Evolutionary conservation across 2,329 filamentous ascomycete genomes (phyloP).

Genomic region (Cordyceps farinosa): DNA sequence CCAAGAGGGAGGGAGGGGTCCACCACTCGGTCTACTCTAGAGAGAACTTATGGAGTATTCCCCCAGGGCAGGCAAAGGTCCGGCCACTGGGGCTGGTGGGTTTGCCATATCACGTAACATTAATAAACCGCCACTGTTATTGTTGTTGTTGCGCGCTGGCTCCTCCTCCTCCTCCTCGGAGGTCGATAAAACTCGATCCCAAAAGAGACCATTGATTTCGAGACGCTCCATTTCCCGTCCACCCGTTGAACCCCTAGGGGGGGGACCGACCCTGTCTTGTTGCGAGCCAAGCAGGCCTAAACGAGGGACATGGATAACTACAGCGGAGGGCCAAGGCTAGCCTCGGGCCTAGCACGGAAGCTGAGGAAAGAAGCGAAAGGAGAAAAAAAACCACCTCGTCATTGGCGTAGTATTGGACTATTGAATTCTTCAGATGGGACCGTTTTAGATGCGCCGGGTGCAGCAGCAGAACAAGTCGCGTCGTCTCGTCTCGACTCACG

Average conservation of each 20-base stretch:
- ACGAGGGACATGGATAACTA: background rate
- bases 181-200: background rate
- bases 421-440: background rate
- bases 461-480: background rate
- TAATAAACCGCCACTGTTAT: background rate
- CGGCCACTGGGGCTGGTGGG: background rate
- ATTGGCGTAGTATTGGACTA: background rate
- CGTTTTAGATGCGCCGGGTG: background rate
- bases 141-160: background rate
- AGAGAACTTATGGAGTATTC: background rate
- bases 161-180: background rate
- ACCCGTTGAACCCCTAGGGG: background rate
- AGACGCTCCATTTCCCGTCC: background rate
- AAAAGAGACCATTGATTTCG: background rate
- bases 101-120: constrained; percentile 7
- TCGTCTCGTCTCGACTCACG: background rate
- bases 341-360: background rate
- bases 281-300: background rate
- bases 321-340: background rate
- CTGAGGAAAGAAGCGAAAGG: background rate
- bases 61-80: background rate
- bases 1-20: background rate
- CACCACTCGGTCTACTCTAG: background rate
- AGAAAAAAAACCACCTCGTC: background rate
- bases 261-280: background rate